Evolutionary conservation across 495 filamentous ascomycete genomes (phyloP).

Genomic region (Hypoxylon perforatum): DNA sequence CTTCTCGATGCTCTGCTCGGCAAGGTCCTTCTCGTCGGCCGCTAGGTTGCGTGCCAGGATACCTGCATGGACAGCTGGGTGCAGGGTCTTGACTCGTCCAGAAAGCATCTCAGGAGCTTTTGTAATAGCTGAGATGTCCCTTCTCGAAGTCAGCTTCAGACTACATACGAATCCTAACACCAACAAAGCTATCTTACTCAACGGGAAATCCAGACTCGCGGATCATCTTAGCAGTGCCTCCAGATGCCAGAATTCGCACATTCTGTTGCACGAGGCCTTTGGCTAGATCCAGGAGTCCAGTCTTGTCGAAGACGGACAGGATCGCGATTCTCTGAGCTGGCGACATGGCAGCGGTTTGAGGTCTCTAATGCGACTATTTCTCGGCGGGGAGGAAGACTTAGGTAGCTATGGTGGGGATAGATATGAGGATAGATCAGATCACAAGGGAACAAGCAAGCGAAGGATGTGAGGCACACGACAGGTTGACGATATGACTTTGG

Average conservation of each 20-base stretch:
- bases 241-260: conserved; percentile 91
- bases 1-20: conserved; percentile 96
- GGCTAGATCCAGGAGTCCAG: conserved; percentile 92
- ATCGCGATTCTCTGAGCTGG: conserved; percentile 74
- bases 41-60: conserved; percentile 93
- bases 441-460: conserved; percentile 11
- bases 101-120: conserved; percentile 98
- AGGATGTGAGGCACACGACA: conserved; percentile 12
- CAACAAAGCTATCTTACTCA: conserved; percentile 70
- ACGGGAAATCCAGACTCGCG: conserved; percentile 93
- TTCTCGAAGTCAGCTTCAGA: conserved; percentile 48
- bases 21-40: conserved; percentile 94
- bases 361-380: conserved; percentile 14
- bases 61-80: conserved; percentile 91
- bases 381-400: neutral
- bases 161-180: conserved; percentile 1
- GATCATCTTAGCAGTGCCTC: conserved; percentile 93
- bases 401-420: conserved; percentile 2
- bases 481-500: conserved; percentile 19
- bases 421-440: conserved; percentile 7
- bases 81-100: conserved; percentile 96
- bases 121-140: conserved; percentile 96
- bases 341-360: conserved; percentile 47
- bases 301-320: conserved; percentile 98
- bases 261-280: conserved; percentile 92